Evolutionary conservation across 345 rosid species (phyloP).

Genomic region (Gossypium bickii): DNA sequence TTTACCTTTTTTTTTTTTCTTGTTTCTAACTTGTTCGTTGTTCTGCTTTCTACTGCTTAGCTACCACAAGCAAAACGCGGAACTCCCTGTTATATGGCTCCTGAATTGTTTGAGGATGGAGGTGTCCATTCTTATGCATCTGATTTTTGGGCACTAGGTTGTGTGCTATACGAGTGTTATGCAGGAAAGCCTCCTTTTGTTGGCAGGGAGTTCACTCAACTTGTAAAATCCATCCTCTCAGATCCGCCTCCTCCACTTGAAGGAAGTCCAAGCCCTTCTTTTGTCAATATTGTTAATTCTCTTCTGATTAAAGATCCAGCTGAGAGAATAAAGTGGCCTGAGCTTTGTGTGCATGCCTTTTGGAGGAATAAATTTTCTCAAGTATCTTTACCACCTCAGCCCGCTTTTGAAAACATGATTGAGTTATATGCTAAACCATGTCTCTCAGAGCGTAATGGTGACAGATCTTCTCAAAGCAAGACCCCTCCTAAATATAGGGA

Average conservation of each 20-base stretch:
- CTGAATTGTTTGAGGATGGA: conserved; percentile 95
- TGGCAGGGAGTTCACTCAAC: conserved; percentile 83
- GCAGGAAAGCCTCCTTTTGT: conserved; percentile 87
- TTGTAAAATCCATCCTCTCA: conserved; percentile 82
- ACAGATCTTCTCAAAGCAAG: conserved; percentile 52
- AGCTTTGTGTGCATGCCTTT: conserved; percentile 82
- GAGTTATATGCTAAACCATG: conserved; percentile 64
- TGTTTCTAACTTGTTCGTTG: not conserved
- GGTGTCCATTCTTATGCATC: conserved; percentile 97
- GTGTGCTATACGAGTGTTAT: conserved; percentile 92
- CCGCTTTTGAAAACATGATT: conserved; percentile 78
- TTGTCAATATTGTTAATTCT: conserved; percentile 77
- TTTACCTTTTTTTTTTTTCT: not conserved
- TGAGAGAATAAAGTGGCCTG: conserved; percentile 86
- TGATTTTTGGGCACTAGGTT: conserved; percentile 97
- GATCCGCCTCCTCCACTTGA: conserved; percentile 89
- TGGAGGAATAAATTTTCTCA: conserved; percentile 61
- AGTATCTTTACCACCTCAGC: conserved; percentile 74
- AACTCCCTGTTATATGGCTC: conserved; percentile 98
- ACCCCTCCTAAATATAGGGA: conserved; percentile 72
- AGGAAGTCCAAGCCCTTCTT: conserved; percentile 75
- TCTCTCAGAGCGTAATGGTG: conserved; percentile 73
- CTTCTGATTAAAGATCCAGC: conserved; percentile 91
- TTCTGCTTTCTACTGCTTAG: conserved; percentile 24
- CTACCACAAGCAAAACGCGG: conserved; percentile 93